These are phyloP conservation scores for Dactylis glomerata DNA, from an alignment of 176 grass and related monocot species.

Conservation along the genomic window DNA sequence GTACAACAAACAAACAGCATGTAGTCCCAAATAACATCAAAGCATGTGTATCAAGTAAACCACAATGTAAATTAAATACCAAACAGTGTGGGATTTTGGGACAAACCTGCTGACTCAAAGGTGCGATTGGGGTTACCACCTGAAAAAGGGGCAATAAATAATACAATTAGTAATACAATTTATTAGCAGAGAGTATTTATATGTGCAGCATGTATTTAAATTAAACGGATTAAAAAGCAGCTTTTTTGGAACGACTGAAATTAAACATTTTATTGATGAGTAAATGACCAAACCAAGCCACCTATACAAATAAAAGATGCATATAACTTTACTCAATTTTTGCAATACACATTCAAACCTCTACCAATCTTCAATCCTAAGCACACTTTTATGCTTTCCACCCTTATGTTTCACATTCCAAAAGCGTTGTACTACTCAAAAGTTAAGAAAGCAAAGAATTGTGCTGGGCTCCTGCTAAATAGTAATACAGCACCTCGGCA, in stretches of 20 bases:
- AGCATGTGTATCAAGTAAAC: not conserved
- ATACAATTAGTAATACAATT: not conserved
- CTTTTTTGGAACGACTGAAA: not conserved
- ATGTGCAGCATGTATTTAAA: not conserved
- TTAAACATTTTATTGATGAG: not conserved
- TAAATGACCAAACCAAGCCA: not conserved
- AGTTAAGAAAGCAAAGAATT: no score
- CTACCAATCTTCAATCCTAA: not conserved
- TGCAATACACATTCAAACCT: not conserved
- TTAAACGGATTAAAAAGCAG: not conserved
- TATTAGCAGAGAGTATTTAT: not conserved
- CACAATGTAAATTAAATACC: not conserved
- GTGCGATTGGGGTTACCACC: constrained; percentile 98
- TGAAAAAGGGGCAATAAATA: constrained; percentile 42
- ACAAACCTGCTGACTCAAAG: constrained; percentile 97
- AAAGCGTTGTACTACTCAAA: not conserved
- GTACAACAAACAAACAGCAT: not conserved
- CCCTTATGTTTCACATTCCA: not conserved
- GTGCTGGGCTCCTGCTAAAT: not conserved
- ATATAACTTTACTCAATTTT: not conserved
- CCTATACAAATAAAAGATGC: not conserved
- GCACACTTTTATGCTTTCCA: not conserved
- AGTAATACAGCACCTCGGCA: not conserved
- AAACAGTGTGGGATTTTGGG: not conserved
- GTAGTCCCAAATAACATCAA: not conserved